Evolutionary conservation across 1,284 basidiomycete genomes (phyloP).

Genomic region (Cryptococcus sp.): DNA sequence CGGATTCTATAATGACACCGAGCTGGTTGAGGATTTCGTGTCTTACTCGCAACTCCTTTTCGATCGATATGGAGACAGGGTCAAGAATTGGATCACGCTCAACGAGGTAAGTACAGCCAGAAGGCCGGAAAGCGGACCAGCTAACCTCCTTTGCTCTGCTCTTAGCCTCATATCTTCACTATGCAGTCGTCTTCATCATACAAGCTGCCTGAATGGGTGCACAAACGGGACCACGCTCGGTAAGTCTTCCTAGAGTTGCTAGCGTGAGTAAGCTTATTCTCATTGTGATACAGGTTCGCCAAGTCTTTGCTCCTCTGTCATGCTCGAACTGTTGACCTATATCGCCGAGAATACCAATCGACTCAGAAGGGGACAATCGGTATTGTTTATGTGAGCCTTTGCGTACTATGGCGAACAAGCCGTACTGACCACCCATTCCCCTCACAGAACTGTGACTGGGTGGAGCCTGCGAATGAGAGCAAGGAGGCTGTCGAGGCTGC

Average conservation of each 20-base stretch:
- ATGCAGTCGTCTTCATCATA: constrained; percentile 4
- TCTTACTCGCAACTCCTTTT: constrained; percentile 69
- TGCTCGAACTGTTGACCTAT: constrained; percentile 14
- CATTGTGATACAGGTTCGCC: not conserved
- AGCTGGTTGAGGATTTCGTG: constrained; percentile 61
- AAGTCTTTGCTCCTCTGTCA: constrained; percentile 2
- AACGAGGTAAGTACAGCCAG: constrained; percentile 36
- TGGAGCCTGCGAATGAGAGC: constrained; percentile 25
- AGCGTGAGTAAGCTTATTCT: not conserved
- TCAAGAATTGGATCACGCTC: constrained; percentile 65
- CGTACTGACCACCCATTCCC: not conserved
- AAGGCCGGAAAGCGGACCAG: no score
- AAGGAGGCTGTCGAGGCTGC: constrained; percentile 19
- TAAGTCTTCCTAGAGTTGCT: not conserved
- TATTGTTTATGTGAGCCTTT: constrained; percentile 10
- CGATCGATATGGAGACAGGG: constrained; percentile 68
- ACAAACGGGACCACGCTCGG: constrained; percentile 6
- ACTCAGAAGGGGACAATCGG: constrained; percentile 20
- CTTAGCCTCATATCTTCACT: constrained; percentile 28
- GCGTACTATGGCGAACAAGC: not conserved
- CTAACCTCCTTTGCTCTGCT: no score
- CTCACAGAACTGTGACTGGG: constrained; percentile 28
- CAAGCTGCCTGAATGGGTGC: constrained; percentile 8
- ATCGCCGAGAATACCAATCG: constrained; percentile 18
- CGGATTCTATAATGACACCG: constrained; percentile 57